These are phyloP conservation scores for Roridomyces roridus DNA, from an alignment of 768 basidiomycete species.

Conservation along the genomic window DNA sequence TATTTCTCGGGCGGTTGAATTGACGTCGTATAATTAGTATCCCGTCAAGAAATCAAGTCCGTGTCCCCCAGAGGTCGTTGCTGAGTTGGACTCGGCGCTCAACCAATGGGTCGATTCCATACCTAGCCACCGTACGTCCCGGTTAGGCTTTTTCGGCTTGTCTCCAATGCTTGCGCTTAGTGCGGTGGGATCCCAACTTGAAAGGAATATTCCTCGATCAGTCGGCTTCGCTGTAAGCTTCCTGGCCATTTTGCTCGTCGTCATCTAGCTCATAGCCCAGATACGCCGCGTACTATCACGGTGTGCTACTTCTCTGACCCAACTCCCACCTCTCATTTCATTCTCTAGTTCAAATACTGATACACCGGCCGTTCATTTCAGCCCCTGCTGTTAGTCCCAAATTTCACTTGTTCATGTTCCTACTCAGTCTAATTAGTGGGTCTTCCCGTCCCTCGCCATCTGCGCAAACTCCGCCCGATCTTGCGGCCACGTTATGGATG, in stretches of 20 bases:
- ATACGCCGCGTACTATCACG: slow-evolving; percentile 45
- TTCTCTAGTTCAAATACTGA: slow-evolving; percentile 40
- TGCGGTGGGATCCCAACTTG: slow-evolving; percentile 47
- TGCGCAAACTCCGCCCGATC: slow-evolving; percentile 48
- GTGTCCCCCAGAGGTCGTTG: not conserved
- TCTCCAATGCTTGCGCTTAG: slow-evolving; percentile 17
- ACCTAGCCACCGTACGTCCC: slow-evolving; percentile 46
- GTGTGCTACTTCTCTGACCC: not conserved
- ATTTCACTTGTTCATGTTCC: not conserved
- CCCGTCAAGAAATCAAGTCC: not conserved
- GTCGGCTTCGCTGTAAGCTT: slow-evolving; percentile 10
- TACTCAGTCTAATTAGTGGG: not conserved
- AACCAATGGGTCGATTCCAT: slow-evolving; percentile 66
- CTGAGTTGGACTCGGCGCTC: slow-evolving; percentile 45
- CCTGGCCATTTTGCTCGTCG: not conserved
- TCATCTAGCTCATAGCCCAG: not conserved
- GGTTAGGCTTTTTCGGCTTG: not conserved
- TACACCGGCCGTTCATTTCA: slow-evolving; percentile 54
- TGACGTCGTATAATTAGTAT: too few species aligned
- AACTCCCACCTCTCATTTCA: not conserved
- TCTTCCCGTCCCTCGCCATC: slow-evolving; percentile 47
- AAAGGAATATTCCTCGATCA: slow-evolving; percentile 22
- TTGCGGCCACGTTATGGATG: slow-evolving; percentile 43
- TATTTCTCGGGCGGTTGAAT: too few species aligned
- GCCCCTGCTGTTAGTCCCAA: slow-evolving; percentile 17